phyloP scores from a whole-genome alignment of 768 basidiomycete species.

The Xanthoconium purpureum region DNA sequence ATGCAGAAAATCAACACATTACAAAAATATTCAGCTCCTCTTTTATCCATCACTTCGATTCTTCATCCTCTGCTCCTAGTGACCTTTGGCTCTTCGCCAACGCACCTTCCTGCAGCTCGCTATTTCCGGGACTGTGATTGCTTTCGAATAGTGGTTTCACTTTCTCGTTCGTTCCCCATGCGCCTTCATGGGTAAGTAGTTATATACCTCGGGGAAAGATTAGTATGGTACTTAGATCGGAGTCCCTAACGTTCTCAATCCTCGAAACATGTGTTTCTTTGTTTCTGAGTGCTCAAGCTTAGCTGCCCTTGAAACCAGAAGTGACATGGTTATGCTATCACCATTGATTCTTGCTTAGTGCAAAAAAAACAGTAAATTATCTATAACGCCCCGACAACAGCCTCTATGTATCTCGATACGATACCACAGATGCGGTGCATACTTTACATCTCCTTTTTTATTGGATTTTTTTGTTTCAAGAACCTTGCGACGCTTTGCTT shows the following conservation, averaged over 20 bases:
- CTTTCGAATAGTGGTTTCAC: constrained; percentile 22
- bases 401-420: too few relatives aligned
- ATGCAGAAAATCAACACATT: constrained; percentile 33
- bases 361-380: too few relatives aligned
- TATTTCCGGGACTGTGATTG: constrained; percentile 17
- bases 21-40: constrained; percentile 48
- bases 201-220: constrained; percentile 23
- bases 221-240: constrained; percentile 17
- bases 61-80: constrained; percentile 14
- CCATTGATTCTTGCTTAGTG: too few relatives aligned
- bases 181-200: constrained; percentile 46
- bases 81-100: constrained; percentile 11
- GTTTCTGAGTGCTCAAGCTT: not conserved
- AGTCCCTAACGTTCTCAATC: constrained; percentile 15
- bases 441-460: too few relatives aligned
- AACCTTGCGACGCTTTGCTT: too few relatives aligned
- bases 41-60: constrained; percentile 37
- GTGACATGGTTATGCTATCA: too few relatives aligned
- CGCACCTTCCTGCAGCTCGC: constrained; percentile 1
- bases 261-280: constrained; percentile 1
- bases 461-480: too few relatives aligned
- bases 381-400: too few relatives aligned
- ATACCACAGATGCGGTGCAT: too few relatives aligned
- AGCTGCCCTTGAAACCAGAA: not conserved
- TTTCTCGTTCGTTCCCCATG: constrained; percentile 22